A percentile compares a stretch with the other conserved stretches of the same genome.
phyloP scores from a whole-genome alignment of 805 yeast genomes.

The Ogataea paraovalis region DNA sequence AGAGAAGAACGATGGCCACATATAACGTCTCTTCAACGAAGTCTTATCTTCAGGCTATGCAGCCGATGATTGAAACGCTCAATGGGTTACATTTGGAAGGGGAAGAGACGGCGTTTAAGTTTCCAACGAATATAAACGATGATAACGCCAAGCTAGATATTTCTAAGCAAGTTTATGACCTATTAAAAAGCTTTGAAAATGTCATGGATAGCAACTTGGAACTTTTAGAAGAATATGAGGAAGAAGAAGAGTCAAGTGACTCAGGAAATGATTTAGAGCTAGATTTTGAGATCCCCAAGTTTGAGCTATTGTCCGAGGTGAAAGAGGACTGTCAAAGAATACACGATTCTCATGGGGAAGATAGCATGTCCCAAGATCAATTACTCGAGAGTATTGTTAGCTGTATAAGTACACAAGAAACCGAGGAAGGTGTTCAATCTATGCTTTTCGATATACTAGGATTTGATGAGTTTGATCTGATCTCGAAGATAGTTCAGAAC shows the following conservation, averaged over 20 bases:
- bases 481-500: constrained; percentile 55
- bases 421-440: constrained; percentile 65
- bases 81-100: constrained; percentile 28
- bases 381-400: constrained; percentile 29
- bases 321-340: constrained; percentile 23
- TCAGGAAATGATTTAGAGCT: constrained; percentile 2
- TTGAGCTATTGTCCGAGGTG: constrained; percentile 17
- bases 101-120: constrained; percentile 17
- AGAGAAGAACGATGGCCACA: constrained; percentile 38
- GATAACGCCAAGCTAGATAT: constrained; percentile 28
- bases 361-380: constrained; percentile 15
- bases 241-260: constrained; percentile 12
- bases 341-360: constrained; percentile 25
- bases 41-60: constrained; percentile 79
- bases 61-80: constrained; percentile 54
- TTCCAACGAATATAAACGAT: constrained; percentile 32
- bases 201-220: constrained; percentile 25
- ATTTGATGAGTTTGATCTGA: constrained; percentile 77
- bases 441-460: constrained; percentile 78
- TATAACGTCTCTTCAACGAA: constrained; percentile 62
- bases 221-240: constrained; percentile 12
- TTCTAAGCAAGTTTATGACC: constrained; percentile 19
- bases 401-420: constrained; percentile 33
- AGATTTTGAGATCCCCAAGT: constrained; percentile 2
- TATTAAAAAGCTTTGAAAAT: constrained; percentile 32